phyloP scores from a whole-genome alignment of 1,284 basidiomycete genomes.

The Apiotrichum akiyoshidainum region DNA sequence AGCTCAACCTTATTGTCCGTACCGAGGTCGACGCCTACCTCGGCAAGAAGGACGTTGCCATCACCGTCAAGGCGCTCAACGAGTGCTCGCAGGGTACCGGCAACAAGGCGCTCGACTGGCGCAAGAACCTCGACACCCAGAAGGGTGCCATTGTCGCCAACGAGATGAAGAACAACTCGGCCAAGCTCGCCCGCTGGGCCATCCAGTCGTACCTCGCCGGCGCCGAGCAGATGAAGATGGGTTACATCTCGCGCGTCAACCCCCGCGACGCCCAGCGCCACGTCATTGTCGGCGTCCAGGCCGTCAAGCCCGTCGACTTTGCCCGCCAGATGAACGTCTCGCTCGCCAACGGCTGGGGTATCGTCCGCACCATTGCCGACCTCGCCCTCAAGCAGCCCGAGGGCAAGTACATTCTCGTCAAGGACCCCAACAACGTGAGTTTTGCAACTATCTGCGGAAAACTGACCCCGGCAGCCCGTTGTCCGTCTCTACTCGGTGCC shows the following conservation, averaged over 20 bases:
- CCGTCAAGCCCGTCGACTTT: constrained; percentile 91
- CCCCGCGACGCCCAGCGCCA: constrained; percentile 93
- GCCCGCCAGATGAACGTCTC: constrained; percentile 94
- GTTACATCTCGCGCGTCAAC: constrained; percentile 86
- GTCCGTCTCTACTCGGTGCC: constrained; percentile 92
- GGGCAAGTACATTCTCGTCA: constrained; percentile 91
- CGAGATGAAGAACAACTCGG: constrained; percentile 99
- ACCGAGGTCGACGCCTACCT: constrained; percentile 94
- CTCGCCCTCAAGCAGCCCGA: constrained; percentile 91
- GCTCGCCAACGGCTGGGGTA: constrained; percentile 95
- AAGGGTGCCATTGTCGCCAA: constrained; percentile 97
- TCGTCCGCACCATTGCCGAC: constrained; percentile 89
- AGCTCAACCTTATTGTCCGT: constrained; percentile 81
- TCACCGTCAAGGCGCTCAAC: constrained; percentile 92
- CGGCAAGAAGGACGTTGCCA: constrained; percentile 58
- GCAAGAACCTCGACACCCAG: constrained; percentile 90
- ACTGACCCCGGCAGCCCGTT: constrained; percentile 66
- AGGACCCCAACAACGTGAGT: constrained; percentile 91
- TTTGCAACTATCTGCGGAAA: background rate
- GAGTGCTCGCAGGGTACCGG: constrained; percentile 79
- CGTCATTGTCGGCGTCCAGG: constrained; percentile 90
- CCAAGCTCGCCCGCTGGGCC: constrained; percentile 96
- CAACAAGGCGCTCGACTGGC: constrained; percentile 83
- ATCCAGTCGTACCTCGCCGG: constrained; percentile 94
- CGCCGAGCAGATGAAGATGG: constrained; percentile 96